These are phyloP conservation scores for Xerocomellus intermedius DNA, from an alignment of 768 basidiomycete genomes.

Conservation along the genomic window DNA sequence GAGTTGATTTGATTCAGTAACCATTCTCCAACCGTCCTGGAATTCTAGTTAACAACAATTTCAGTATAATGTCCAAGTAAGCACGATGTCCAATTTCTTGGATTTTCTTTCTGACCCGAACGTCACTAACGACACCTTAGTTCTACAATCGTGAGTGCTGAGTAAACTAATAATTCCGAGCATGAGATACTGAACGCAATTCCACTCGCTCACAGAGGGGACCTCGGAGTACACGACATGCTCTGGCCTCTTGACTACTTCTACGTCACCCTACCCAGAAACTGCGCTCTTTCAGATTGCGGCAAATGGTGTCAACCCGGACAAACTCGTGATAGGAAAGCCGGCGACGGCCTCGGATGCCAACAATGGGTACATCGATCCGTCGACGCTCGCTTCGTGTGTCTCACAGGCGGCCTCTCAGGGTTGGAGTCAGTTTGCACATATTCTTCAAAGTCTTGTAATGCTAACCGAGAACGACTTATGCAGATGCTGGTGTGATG, in stretches of 20 bases:
- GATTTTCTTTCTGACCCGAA: not conserved
- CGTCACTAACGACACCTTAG: conserved; percentile 1
- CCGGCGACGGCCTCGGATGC: conserved; percentile 53
- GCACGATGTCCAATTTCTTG: not conserved
- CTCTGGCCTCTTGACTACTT: conserved; percentile 37
- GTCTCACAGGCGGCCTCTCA: conserved; percentile 54
- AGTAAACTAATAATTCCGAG: not conserved
- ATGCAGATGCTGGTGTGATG: conserved; percentile 37
- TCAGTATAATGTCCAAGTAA: conserved; percentile 40
- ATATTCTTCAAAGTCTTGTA: not conserved
- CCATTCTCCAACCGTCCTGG: too few species aligned
- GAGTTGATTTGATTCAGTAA: not conserved
- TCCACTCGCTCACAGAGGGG: conserved; percentile 30
- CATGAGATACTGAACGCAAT: not conserved
- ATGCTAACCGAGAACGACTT: not conserved
- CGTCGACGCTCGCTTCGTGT: conserved; percentile 57
- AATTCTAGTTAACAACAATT: not conserved
- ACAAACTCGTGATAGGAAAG: conserved; percentile 78
- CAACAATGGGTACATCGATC: conserved; percentile 54
- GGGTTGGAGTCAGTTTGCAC: conserved; percentile 60
- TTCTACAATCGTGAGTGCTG: conserved; percentile 28
- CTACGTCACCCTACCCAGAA: conserved; percentile 41
- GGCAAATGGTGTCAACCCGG: conserved; percentile 51
- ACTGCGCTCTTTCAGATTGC: conserved; percentile 49
- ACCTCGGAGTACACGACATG: conserved; percentile 39